Evolutionary conservation across 106 monocot genomes (phyloP).

Genomic region (Posidonia australis): DNA sequence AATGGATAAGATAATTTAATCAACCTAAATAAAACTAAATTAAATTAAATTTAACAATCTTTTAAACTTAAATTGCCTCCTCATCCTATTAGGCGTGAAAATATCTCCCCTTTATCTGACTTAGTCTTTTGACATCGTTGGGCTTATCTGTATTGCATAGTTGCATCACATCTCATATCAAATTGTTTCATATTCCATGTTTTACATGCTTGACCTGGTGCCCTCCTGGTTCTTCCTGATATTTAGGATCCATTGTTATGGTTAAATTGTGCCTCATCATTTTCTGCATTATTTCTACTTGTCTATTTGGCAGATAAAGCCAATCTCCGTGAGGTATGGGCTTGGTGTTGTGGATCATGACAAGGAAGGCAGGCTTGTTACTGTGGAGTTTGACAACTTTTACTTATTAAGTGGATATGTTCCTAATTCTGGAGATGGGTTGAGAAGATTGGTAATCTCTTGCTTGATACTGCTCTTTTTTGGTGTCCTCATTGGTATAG

Average conservation of each 20-base stretch:
- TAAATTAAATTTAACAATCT: too few species aligned
- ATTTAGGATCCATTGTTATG: neutral
- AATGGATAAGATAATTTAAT: too few species aligned
- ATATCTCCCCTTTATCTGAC: too few species aligned
- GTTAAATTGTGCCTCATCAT: neutral
- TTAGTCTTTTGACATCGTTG: too few species aligned
- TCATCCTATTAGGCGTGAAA: too few species aligned
- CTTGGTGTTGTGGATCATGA: constrained; percentile 25
- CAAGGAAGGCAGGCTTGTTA: constrained; percentile 26
- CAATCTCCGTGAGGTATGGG: constrained; percentile 80
- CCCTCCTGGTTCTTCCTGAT: neutral
- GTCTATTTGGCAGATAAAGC: constrained; percentile 46
- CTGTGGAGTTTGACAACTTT: constrained; percentile 24
- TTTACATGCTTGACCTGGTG: neutral
- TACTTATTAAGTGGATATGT: constrained; percentile 21
- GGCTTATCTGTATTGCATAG: too few species aligned
- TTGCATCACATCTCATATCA: neutral
- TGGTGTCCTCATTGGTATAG: neutral
- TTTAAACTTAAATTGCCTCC: too few species aligned
- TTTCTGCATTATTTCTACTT: neutral
- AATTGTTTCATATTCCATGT: neutral
- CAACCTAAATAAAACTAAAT: too few species aligned
- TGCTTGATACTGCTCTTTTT: neutral
- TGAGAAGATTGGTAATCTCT: constrained; percentile 70
- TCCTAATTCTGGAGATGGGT: constrained; percentile 66